phyloP scores from a whole-genome alignment of 2,329 filamentous ascomycete genomes.

The Fusarium setosum region DNA sequence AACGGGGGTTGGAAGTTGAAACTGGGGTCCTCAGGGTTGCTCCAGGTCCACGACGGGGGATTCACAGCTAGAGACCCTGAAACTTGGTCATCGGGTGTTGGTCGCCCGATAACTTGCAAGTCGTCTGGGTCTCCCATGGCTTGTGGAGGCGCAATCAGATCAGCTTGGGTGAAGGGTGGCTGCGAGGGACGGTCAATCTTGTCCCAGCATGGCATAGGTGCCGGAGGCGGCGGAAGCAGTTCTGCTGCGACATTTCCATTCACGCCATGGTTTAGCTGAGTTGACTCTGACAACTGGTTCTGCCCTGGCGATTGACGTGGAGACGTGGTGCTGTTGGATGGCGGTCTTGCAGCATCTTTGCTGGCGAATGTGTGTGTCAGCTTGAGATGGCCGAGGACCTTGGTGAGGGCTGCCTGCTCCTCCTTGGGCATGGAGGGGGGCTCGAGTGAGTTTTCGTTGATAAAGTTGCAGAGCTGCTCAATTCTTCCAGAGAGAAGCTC shows the following conservation, averaged over 20 bases:
- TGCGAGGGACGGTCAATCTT: not conserved
- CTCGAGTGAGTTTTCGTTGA: constrained; percentile 52
- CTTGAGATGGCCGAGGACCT: constrained; percentile 27
- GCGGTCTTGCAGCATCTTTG: constrained; percentile 15
- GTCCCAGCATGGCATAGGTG: constrained; percentile 2
- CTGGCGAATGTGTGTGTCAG: constrained; percentile 23
- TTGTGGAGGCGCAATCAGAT: not conserved
- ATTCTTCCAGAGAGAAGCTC: constrained; percentile 28
- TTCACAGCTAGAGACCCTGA: not conserved
- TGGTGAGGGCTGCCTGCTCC: constrained; percentile 25
- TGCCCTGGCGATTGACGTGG: constrained; percentile 5
- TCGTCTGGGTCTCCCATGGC: constrained; percentile 1
- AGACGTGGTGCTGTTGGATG: not conserved
- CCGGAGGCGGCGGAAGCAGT: not conserved
- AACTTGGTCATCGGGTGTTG: constrained; percentile 9
- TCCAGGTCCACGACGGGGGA: constrained; percentile 20
- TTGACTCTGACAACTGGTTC: not conserved
- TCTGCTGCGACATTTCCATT: not conserved
- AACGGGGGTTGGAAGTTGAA: constrained; percentile 23
- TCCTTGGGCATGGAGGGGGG: constrained; percentile 49
- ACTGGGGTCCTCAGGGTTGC: constrained; percentile 15
- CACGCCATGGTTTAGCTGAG: not conserved
- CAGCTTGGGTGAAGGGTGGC: not conserved
- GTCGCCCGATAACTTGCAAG: not conserved
- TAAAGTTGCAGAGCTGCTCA: constrained; percentile 47